Conservation (phyloP, 2,329 filamentous ascomycete species). For the Didymella sp. region DNA sequence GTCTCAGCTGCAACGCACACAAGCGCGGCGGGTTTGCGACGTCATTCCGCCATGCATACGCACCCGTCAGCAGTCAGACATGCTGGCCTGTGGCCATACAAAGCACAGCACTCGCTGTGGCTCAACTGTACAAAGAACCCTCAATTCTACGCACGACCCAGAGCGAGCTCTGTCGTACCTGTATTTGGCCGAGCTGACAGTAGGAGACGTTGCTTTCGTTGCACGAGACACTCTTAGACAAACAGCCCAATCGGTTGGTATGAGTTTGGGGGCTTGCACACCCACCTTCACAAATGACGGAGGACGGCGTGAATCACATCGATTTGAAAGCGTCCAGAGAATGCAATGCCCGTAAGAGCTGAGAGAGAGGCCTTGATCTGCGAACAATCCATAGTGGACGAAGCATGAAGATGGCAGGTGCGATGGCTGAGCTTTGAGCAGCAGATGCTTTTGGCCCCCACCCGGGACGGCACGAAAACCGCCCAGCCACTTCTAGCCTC, state of each 20-base stretch:
- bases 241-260: not conserved
- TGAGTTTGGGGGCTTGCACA: not conserved
- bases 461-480: conserved; percentile 11
- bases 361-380: not conserved
- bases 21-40: not conserved
- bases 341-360: not conserved
- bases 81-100: not conserved
- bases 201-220: conserved; percentile 4
- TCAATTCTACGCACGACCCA: not conserved
- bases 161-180: not conserved
- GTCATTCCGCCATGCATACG: not conserved
- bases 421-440: conserved; percentile 1
- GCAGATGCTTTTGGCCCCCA: conserved; percentile 9
- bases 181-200: conserved; percentile 6
- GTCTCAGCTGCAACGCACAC: not conserved
- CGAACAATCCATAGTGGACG: not conserved
- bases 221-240: conserved; percentile 1
- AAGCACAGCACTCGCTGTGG: not conserved
- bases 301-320: not conserved
- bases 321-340: not conserved
- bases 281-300: not conserved
- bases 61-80: not conserved
- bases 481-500: conserved; percentile 16
- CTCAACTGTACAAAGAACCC: not conserved
- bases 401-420: conserved; percentile 6